These are phyloP conservation scores for Davidsoniella eucalypti DNA, from an alignment of 2,329 filamentous ascomycete species.

Conservation along the genomic window DNA sequence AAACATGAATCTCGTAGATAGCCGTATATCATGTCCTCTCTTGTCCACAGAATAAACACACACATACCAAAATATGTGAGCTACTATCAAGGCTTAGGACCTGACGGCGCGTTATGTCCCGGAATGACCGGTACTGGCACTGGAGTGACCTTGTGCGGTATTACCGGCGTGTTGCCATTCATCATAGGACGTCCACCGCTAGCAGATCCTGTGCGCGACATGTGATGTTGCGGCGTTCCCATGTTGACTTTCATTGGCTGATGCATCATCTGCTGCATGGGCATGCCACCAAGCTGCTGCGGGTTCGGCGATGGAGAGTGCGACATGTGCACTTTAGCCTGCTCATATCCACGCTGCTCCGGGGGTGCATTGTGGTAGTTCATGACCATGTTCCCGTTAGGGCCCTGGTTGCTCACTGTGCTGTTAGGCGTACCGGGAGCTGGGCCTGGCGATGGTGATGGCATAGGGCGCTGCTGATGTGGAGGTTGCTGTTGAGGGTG, in stretches of 20 bases:
- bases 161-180: constrained; percentile 15
- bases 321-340: constrained; percentile 31
- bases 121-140: constrained; percentile 28
- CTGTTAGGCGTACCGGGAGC: constrained; percentile 8
- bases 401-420: constrained; percentile 1
- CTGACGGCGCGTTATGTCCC: background rate
- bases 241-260: background rate
- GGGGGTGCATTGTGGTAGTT: constrained; percentile 18
- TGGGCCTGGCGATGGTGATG: constrained; percentile 10
- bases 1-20: too few relatives aligned
- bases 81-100: background rate
- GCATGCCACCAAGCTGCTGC: constrained; percentile 3
- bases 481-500: background rate
- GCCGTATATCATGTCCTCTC: background rate
- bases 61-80: background rate
- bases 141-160: constrained; percentile 27
- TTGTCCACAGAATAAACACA: background rate
- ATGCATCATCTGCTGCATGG: background rate
- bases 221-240: background rate
- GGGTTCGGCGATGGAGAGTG: constrained; percentile 19
- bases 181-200: too few relatives aligned
- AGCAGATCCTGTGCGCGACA: background rate
- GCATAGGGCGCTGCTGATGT: constrained; percentile 9
- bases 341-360: constrained; percentile 34
- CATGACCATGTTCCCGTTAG: constrained; percentile 5